Percentiles rank a stretch among this genome's conserved stretches.
phyloP scores from a whole-genome alignment of 1,284 basidiomycete species.

The Ceratobasidium sp. region DNA sequence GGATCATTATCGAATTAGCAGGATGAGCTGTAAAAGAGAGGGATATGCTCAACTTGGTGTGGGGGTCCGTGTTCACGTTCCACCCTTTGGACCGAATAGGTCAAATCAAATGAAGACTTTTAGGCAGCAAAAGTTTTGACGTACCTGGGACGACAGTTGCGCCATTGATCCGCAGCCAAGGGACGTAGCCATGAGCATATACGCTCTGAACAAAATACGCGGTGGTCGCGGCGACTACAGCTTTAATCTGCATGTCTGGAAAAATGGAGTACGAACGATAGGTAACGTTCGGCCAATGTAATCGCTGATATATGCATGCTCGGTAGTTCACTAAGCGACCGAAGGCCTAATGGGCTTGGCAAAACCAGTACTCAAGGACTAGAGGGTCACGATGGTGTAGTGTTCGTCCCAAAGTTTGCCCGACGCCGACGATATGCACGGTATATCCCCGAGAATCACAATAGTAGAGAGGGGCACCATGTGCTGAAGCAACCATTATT shows the following conservation, averaged over 20 bases:
- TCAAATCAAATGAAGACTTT: not conserved
- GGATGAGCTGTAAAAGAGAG: not conserved
- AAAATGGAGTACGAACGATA: not conserved
- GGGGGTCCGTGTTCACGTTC: conserved; percentile 16
- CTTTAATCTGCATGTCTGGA: conserved; percentile 25
- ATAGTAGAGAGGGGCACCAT: not conserved
- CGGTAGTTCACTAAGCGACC: not conserved
- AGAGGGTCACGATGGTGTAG: not conserved
- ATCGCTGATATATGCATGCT: not conserved
- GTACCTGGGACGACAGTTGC: conserved; percentile 16
- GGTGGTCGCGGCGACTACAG: not conserved
- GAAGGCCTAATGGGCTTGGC: not conserved
- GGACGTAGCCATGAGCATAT: conserved; percentile 36
- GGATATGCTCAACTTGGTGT: not conserved
- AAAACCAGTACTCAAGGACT: not conserved
- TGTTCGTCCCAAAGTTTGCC: conserved; percentile 2
- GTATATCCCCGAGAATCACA: conserved; percentile 20
- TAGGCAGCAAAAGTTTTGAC: not conserved
- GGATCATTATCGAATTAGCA: not conserved
- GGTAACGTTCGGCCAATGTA: not conserved
- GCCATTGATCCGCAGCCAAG: conserved; percentile 39
- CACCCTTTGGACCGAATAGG: conserved; percentile 11
- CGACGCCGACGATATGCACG: conserved; percentile 22
- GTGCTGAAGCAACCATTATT: not conserved
- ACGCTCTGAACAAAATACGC: conserved; percentile 6